Evolutionary conservation across 2,329 filamentous ascomycete species (phyloP), one percentile per base, ranked within the genome.

Genomic region (Sarocladium brachiariae): DNA sequence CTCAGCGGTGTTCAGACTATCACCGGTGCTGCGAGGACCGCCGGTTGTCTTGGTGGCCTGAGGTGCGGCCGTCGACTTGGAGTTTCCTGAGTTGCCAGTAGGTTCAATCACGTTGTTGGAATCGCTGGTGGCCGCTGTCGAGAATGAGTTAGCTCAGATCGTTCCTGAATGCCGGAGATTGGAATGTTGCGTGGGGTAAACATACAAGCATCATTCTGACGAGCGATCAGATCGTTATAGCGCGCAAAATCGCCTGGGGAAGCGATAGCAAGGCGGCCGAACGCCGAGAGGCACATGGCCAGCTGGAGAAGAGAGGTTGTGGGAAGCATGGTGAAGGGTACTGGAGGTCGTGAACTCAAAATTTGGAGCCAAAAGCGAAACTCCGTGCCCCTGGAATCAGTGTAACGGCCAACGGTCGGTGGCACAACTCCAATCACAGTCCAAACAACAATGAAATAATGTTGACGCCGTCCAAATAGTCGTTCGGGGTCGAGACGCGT

Each of bases 211-310:
- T 76, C 68, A 54, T 70, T 69, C 45, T 49, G 43, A 53, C 77
- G 72, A 47, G 76, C 77, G 35, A 83, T 65, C 31, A 84, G 61
- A 13, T 73, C 61, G 55, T 81, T 74, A 31, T 73, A 45, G 11
- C 76, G 71, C 16, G 78, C 78, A 33, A 82, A 65, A 73, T 75
- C 81, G 54, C 63, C 65, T 18, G 78, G 74, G 79, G 78, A 82
- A 51, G 73, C 78, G 50, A 76, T 71, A n/a, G 72, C 72, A 19
- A 78, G 56, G 14, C 74, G 70, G 8, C 75, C 65, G 50, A 81
- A 64, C 27, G 79, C 72, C 38, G 66, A 65, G 14, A 83, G 68
- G 56, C 80, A 69, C 51, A 76, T 56, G 49, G 77, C 71, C 57
- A 78, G 60, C 39, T 73, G 70, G 61, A 73, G 63, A 50, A 78